phyloP scores from a whole-genome alignment of 2,329 filamentous ascomycete species.

The Epicoccum sorghinum region DNA sequence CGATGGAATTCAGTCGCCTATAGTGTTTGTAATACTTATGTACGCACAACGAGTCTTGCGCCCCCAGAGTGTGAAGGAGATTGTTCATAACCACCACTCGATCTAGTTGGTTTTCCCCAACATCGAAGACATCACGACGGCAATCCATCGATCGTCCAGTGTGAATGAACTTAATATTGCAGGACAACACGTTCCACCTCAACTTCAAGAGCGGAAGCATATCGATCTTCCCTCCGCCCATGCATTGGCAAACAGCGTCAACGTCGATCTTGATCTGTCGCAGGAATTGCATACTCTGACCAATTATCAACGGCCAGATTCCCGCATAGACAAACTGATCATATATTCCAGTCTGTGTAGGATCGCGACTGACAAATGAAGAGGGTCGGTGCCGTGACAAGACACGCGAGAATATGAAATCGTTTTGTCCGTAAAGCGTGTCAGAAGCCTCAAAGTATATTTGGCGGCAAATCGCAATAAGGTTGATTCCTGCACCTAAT shows the following conservation, averaged over 20 bases:
- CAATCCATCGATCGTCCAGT: background rate
- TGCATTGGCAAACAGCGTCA: background rate
- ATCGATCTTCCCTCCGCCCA: background rate
- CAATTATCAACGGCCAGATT: background rate
- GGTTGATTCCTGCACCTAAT: background rate
- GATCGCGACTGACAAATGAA: background rate
- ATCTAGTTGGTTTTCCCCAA: too few relatives aligned
- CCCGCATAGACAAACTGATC: too few relatives aligned
- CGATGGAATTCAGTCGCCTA: too few relatives aligned
- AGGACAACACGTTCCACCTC: background rate
- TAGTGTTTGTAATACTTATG: too few relatives aligned
- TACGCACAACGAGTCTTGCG: too few relatives aligned
- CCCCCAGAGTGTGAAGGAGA: background rate
- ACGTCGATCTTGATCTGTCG: background rate
- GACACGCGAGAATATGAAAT: background rate
- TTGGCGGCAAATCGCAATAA: background rate
- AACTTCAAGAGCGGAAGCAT: background rate
- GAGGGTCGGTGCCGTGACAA: too few relatives aligned
- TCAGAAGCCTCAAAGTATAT: background rate
- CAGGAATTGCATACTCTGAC: background rate
- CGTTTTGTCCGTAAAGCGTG: background rate
- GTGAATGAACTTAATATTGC: background rate
- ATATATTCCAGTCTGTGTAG: background rate
- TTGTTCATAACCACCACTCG: background rate
- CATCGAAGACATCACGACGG: too few relatives aligned